Percentiles rank a stretch among this genome's conserved stretches.
Conservation (phyloP, 176 grass and related monocot genomes). For the Canna indica region DNA sequence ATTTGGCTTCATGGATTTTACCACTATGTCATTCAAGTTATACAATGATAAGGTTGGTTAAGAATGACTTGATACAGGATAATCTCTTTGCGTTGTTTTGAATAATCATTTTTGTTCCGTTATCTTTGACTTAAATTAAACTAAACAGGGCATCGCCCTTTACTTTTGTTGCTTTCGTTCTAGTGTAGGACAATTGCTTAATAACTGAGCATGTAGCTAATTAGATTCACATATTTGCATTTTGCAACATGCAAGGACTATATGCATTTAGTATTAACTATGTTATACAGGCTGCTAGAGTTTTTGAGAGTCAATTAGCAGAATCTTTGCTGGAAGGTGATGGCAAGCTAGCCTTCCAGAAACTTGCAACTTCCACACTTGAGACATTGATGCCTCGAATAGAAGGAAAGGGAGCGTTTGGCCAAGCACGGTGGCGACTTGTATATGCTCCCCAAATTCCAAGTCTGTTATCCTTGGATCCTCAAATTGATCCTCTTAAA, state of each 20-base stretch:
- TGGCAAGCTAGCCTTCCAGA: constrained; percentile 93
- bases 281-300: constrained; percentile 67
- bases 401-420: constrained; percentile 92
- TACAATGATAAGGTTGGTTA: too few relatives aligned
- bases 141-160: not conserved
- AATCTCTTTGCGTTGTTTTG: not conserved
- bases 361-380: constrained; percentile 85
- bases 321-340: constrained; percentile 89
- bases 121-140: not conserved
- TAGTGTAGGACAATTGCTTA: not conserved
- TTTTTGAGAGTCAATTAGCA: constrained; percentile 84
- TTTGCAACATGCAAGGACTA: not conserved
- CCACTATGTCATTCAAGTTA: too few relatives aligned
- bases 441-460: constrained; percentile 92
- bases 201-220: not conserved
- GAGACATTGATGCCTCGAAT: constrained; percentile 96
- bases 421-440: constrained; percentile 84
- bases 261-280: constrained; percentile 5
- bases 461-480: constrained; percentile 87
- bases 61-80: too few relatives aligned
- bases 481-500: constrained; percentile 86
- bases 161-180: not conserved
- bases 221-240: not conserved
- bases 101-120: not conserved
- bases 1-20: too few relatives aligned